These are phyloP conservation scores for Ceratobasidium sp. DNA, from an alignment of 1,284 basidiomycete genomes.

Conservation along the genomic window DNA sequence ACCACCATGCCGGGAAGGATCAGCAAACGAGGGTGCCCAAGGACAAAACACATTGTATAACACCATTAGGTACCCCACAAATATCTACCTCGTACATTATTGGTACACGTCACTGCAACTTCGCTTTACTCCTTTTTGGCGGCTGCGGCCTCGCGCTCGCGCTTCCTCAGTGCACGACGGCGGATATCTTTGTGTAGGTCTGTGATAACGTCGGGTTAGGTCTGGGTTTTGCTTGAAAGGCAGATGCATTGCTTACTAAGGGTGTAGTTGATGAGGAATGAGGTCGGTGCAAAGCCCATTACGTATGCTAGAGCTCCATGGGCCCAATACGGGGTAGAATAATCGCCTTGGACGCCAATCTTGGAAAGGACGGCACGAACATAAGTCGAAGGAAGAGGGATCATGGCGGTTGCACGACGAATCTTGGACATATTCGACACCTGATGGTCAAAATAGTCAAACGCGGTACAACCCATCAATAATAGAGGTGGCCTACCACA, in stretches of 20 bases:
- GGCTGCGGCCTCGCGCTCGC: conserved; percentile 63
- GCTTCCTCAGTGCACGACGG: conserved; percentile 76
- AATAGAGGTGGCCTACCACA: conserved; percentile 68
- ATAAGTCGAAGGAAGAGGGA: conserved; percentile 80
- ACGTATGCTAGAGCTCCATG: conserved; percentile 85
- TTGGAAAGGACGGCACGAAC: conserved; percentile 81
- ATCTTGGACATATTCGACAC: conserved; percentile 96
- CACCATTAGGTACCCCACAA: too few species aligned
- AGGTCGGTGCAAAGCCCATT: conserved; percentile 67
- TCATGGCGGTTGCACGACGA: conserved; percentile 70
- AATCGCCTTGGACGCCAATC: conserved; percentile 78
- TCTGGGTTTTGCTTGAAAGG: background rate
- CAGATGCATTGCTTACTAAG: conserved; percentile 53
- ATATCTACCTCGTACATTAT: conserved; percentile 19
- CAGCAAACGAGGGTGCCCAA: background rate
- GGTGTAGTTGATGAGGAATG: conserved; percentile 65
- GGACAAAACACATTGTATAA: background rate
- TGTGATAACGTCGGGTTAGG: conserved; percentile 44
- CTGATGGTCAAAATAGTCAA: conserved; percentile 52
- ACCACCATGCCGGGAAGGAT: conserved; percentile 1
- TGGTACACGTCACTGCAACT: background rate
- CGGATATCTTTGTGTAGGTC: conserved; percentile 77
- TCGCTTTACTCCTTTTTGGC: conserved; percentile 54
- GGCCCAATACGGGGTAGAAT: conserved; percentile 89
- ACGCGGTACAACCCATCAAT: too few species aligned